These are phyloP conservation scores for Rhododendron ferrugineum DNA, from an alignment of 148 eudicot species.

Conservation along the genomic window DNA sequence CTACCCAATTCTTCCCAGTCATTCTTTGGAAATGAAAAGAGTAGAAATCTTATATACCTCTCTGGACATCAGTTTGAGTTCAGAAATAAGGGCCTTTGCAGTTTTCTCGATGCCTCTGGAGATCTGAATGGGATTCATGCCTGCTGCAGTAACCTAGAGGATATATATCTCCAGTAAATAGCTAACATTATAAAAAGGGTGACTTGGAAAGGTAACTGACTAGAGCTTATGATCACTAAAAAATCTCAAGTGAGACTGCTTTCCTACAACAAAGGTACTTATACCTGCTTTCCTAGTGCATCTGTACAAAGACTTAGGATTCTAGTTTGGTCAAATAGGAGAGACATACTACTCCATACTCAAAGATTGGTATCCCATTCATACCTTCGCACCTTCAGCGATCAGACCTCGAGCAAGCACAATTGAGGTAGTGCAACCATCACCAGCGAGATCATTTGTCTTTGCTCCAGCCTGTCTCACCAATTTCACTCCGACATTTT, in stretches of 20 bases:
- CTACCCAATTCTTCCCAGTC: not conserved
- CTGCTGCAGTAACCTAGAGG: conserved; percentile 81
- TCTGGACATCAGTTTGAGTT: conserved; percentile 74
- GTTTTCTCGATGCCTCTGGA: conserved; percentile 83
- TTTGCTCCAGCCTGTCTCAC: conserved; percentile 95
- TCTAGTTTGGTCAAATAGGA: not conserved
- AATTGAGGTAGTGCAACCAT: conserved; percentile 87
- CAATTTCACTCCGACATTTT: conserved; percentile 83
- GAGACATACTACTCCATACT: not conserved
- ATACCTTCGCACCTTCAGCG: conserved; percentile 84
- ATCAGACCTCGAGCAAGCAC: conserved; percentile 86
- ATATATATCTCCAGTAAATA: conserved; percentile 27
- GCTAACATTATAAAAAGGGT: not conserved
- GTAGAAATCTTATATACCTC: conserved; percentile 34
- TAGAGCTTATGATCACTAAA: not conserved
- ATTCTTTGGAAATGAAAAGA: conserved; percentile 1
- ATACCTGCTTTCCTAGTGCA: not conserved
- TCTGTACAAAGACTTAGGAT: not conserved
- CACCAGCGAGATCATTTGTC: conserved; percentile 93
- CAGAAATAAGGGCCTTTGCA: conserved; percentile 66
- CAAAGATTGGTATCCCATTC: not conserved
- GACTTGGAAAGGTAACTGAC: not conserved
- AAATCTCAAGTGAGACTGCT: not conserved
- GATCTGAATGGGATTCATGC: conserved; percentile 75
- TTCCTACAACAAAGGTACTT: not conserved